Base-by-base conservation (phyloP, 306 rosid species). In the Abrus pulchellus region DNA sequence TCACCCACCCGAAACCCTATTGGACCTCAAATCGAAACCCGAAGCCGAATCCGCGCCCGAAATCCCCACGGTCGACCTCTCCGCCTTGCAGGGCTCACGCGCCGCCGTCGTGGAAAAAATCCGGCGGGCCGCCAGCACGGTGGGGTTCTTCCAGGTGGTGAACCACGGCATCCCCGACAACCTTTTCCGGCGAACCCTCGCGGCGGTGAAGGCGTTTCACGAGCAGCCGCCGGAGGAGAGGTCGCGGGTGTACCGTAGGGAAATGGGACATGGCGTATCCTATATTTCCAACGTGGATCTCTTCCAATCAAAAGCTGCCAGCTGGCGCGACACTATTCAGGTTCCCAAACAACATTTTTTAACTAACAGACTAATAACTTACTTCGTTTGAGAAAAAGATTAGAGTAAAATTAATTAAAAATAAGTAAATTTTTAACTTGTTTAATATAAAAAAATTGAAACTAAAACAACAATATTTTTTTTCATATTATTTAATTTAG, bases 261-360 rank as follows among this genome's bases (percentile, higher is more conserved):
- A 85, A 3, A 4, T 28, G 4, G 76, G 47, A 2, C 72, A 67
- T 8, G 83, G 89, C 11, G 86, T 72, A 14, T 80, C 85, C 12
- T 89, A 78, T 50, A 50, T 86, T 6, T 88, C 90, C 5, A 85
- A 90, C 69, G 90, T 85, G n/a, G 90, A 87, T 27, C 80, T 89
- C 13, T 84, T 81, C 49, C 53, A 59, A 28, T 82, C 64, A 14
- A 80, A 61, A 33, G 85, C 97, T 34, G 97, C 96, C 69, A 89
- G 93, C 84, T 94, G 97, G 98, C 87, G 94, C 14, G 98, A 93
- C 76, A 90, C 94, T 1, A 67, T 79, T 2, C 81, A 77, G 74
- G 81, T 50, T 36, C 2, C 2, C 40, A 36, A 36, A 2, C 40
- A 0, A 36, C 2, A 36, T 4, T 36, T 36, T 36, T 20, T 20